Evolutionary conservation across 495 filamentous ascomycete genomes (phyloP), one percentile per base, ranked within the genome.

Genomic region (Penicillium riverlandense): DNA sequence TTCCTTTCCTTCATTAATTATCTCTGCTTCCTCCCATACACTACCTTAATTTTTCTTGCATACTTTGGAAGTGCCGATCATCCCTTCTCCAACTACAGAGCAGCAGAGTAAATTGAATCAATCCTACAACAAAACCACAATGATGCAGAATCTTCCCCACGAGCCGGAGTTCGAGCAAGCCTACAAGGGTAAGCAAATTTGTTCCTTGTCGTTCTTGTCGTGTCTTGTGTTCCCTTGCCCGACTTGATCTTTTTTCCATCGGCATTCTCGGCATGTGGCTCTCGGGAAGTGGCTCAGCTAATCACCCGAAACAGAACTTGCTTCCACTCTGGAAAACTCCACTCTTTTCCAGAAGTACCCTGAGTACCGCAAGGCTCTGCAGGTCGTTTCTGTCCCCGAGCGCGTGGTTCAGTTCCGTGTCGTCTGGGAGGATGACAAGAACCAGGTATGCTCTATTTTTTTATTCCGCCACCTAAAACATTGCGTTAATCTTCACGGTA

Each of bases 141-240:
- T 37, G 55, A 94, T 95, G 88, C 86, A 88, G 45, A 84, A 94
- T 77, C 74, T 90, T 58, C 79, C 88, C 40, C 67, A 70, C 44
- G 92, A 98, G 77, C 91, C 92, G 62, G 92, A 98, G 74, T 98
- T 97, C 74, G 83, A 96, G 81, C 92, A 98, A 78, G 92, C 92
- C 52, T 95, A 94, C 78, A 89, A 92, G 71, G 90, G 90, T 96
- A 73, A 62, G 64, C 58, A 8, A 12, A 38, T 11, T 37, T 9
- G 35, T 11, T 12, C 27, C 35, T 14, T 27, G 8, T 11, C 36
- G 12, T 27, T 16, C 12, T 32, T 30, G 29, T 11, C 29, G 12
- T 14, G 37, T 31, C 13, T 33, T 27, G 2, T 22, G 36, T 28
- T 40, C 41, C 28, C 22, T 34, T 34, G 32, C 29, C 41, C 48